Base-by-base conservation (phyloP, 768 basidiomycete genomes). In the Serendipita sp. region DNA sequence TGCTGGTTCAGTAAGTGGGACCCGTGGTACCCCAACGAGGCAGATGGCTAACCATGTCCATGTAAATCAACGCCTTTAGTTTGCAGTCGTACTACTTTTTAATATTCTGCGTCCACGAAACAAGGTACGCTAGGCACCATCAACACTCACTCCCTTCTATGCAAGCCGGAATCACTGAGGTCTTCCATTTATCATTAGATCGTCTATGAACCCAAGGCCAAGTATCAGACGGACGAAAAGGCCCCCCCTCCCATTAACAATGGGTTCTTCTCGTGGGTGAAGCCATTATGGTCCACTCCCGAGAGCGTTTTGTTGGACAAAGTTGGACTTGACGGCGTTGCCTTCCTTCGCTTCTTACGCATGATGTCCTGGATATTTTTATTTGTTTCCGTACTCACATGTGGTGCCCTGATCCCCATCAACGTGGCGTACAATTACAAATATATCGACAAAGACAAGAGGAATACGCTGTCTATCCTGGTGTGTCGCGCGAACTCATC, bases 171-270 rank as follows among this genome's bases (percentile, higher is more conserved):
- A 16, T 2, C 53, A 31, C 33, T 33, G 1, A 58, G 34, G 34
- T 17, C 20, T 38, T 30, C 65, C 42, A 45, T 26, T 1, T 31
- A 28, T 33, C 11, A 31, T 2, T 7, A 90, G 90, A 81, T 90
- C 65, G 82, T 93, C 64, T 95, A 95, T 70, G 89, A 92, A 71
- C 93, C 91, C 65, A 96, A 94, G 74, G 83, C 90, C 73, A 94
- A 94, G 73, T 94, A 92, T 70, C 88, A 90, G 69, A 77, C 81
- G 64, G 86, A 84, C 43, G 72, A 82, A 72, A 90, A 90, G 71
- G 75, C 79, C 28, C 90, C 88, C 31, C 90, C 90, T 4, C 72
- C 73, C 11, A 72, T 74, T 2, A 84, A 84, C 42, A 84, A 88
- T 71, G 84, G 86, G 1, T 71, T 95, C 50, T 81, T 91, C 53